Evolutionary conservation across 2,329 filamentous ascomycete species (phyloP).

Genomic region (Aspergillus phoenicis): DNA sequence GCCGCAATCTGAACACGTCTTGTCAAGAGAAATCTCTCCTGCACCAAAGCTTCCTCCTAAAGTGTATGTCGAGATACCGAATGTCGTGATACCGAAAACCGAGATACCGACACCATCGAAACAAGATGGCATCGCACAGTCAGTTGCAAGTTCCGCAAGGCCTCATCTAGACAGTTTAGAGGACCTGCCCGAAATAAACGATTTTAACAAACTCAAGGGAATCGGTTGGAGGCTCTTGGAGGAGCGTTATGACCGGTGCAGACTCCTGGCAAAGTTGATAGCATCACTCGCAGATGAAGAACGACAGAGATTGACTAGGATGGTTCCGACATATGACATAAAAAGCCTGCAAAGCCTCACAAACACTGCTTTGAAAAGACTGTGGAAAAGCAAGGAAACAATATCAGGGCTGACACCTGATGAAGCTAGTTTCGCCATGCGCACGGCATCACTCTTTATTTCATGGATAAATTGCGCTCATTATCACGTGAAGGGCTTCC

Average conservation of each 20-base stretch:
- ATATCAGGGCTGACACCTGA: slow-evolving; percentile 11
- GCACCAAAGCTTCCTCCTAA: slow-evolving; percentile 13
- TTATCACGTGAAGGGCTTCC: slow-evolving; percentile 23
- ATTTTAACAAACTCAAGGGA: slow-evolving; percentile 30
- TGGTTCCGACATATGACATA: slow-evolving; percentile 18
- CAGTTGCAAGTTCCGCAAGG: neutral
- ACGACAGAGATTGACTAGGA: slow-evolving; percentile 15
- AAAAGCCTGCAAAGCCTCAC: slow-evolving; percentile 17
- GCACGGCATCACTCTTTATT: slow-evolving; percentile 34
- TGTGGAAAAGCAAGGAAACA: slow-evolving; percentile 12
- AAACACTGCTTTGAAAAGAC: slow-evolving; percentile 18
- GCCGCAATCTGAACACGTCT: slow-evolving; percentile 10
- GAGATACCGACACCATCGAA: neutral
- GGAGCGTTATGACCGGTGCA: slow-evolving; percentile 40
- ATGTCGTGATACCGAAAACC: too few relatives aligned
- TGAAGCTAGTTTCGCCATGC: slow-evolving; percentile 24
- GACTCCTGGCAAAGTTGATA: slow-evolving; percentile 37
- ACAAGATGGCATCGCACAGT: neutral
- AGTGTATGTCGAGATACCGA: slow-evolving; percentile 12
- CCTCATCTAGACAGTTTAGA: neutral
- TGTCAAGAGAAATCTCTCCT: slow-evolving; percentile 20
- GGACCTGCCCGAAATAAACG: slow-evolving; percentile 23
- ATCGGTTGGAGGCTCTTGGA: slow-evolving; percentile 43
- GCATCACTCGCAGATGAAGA: slow-evolving; percentile 24
- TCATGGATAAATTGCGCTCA: slow-evolving; percentile 35